Conservation (phyloP, 1,139 yeast genomes). For the Magnusiomyces tetraspermus region DNA sequence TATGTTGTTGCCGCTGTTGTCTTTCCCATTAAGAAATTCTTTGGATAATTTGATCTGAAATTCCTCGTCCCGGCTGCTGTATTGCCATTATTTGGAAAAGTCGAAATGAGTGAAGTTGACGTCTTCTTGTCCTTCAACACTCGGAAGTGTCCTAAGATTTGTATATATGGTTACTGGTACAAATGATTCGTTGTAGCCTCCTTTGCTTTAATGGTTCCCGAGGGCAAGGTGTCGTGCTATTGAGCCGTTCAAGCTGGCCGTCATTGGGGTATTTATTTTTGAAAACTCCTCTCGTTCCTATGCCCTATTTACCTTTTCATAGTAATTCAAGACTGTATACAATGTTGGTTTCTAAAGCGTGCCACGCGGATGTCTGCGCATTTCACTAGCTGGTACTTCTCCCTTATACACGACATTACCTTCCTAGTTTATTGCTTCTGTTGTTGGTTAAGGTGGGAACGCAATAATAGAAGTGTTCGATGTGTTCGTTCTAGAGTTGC, state of each 20-base stretch:
- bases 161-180: background rate
- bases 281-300: conserved; percentile 8
- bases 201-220: no score
- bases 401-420: background rate
- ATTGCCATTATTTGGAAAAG: background rate
- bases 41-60: background rate
- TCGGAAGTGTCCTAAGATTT: conserved; percentile 16
- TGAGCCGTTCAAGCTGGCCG: conserved; percentile 10
- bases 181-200: no score
- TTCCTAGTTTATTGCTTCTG: background rate
- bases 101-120: background rate
- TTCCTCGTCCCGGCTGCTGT: background rate
- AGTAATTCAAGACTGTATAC: background rate
- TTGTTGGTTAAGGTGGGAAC: background rate
- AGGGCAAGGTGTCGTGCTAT: conserved; percentile 15
- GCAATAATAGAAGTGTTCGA: background rate
- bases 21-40: background rate
- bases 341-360: background rate
- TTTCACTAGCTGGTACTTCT: background rate
- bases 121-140: background rate
- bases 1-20: background rate
- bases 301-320: background rate
- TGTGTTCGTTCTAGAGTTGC: background rate
- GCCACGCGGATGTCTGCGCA: background rate
- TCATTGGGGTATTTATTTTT: conserved; percentile 6